These are phyloP conservation scores for Begonia loranthoides DNA, from an alignment of 306 rosid genomes.

Conservation along the genomic window DNA sequence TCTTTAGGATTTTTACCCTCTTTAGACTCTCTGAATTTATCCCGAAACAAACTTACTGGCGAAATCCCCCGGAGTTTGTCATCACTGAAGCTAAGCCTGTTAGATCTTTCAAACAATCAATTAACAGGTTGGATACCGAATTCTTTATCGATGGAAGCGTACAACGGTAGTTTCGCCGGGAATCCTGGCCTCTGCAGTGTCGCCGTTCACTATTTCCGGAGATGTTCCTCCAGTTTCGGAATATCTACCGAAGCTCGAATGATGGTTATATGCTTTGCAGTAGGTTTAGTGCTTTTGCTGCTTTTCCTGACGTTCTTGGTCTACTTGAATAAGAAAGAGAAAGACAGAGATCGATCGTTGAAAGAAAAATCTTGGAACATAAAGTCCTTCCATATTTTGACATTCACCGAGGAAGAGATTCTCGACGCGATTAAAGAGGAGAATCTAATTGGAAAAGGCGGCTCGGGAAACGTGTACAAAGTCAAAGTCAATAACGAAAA, in stretches of 20 bases:
- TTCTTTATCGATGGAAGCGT: constrained; percentile 41
- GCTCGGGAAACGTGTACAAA: constrained; percentile 72
- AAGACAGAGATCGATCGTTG: constrained; percentile 19
- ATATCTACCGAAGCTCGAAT: constrained; percentile 24
- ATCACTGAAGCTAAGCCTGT: constrained; percentile 34
- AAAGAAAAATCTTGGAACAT: constrained; percentile 47
- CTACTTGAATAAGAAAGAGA: constrained; percentile 15
- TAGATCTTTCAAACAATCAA: constrained; percentile 71
- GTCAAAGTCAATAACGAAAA: constrained; percentile 32
- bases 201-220: constrained; percentile 23
- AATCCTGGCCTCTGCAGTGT: constrained; percentile 50
- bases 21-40: constrained; percentile 55
- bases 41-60: constrained; percentile 53
- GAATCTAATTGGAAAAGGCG: constrained; percentile 80
- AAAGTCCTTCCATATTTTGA: constrained; percentile 62
- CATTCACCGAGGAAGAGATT: constrained; percentile 39
- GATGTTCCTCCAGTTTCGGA: constrained; percentile 25
- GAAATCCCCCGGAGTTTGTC: constrained; percentile 52
- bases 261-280: too few species aligned
- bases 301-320: constrained; percentile 10
- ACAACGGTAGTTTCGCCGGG: constrained; percentile 48
- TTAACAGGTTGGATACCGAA: constrained; percentile 64
- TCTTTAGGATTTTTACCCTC: constrained; percentile 35
- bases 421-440: constrained; percentile 39
- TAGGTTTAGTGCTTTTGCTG: background rate